A percentile compares a stretch with the other conserved stretches of the same genome.
These are phyloP conservation scores for Yarrowia hollandica DNA, from an alignment of 805 yeast species.

Conservation along the genomic window DNA sequence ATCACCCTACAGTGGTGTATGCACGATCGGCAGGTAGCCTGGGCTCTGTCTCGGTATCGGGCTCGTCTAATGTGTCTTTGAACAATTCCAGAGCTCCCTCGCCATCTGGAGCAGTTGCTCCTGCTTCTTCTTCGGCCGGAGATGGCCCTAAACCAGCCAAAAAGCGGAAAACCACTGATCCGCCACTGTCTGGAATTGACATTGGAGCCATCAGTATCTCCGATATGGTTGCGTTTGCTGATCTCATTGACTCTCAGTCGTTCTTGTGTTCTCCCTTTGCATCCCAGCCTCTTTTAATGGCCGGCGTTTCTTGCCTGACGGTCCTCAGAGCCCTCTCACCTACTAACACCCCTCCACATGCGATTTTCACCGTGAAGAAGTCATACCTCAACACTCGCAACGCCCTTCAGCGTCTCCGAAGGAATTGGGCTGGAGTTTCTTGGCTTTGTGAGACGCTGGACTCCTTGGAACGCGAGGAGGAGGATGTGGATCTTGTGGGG, in stretches of 20 bases:
- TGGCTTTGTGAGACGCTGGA: slow-evolving; percentile 38
- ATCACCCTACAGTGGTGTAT: slow-evolving; percentile 37
- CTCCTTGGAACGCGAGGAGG: slow-evolving; percentile 37
- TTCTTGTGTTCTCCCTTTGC: slow-evolving; percentile 37
- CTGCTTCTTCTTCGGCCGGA: background rate
- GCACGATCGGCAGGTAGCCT: slow-evolving; percentile 33
- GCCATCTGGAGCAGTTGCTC: background rate
- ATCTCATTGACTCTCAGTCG: slow-evolving; percentile 36
- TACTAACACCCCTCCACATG: slow-evolving; percentile 30
- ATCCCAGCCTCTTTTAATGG: slow-evolving; percentile 38
- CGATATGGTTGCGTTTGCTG: slow-evolving; percentile 39
- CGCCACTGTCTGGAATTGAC: slow-evolving; percentile 32
- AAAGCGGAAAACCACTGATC: slow-evolving; percentile 5
- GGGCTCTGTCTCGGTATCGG: slow-evolving; percentile 2
- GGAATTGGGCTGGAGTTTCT: slow-evolving; percentile 37
- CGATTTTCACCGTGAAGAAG: slow-evolving; percentile 32
- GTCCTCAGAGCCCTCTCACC: slow-evolving; percentile 34
- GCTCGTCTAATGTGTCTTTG: background rate
- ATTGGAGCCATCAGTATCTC: slow-evolving; percentile 39
- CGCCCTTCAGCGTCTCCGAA: slow-evolving; percentile 34
- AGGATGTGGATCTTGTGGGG: slow-evolving; percentile 36
- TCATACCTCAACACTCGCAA: slow-evolving; percentile 36
- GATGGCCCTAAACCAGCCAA: slow-evolving; percentile 8
- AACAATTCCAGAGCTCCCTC: slow-evolving; percentile 24
- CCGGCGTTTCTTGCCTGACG: slow-evolving; percentile 37